Percentiles rank a stretch among this genome's conserved stretches.
These are phyloP conservation scores for Populus pruinosa DNA, from an alignment of 345 rosid genomes.

Conservation along the genomic window DNA sequence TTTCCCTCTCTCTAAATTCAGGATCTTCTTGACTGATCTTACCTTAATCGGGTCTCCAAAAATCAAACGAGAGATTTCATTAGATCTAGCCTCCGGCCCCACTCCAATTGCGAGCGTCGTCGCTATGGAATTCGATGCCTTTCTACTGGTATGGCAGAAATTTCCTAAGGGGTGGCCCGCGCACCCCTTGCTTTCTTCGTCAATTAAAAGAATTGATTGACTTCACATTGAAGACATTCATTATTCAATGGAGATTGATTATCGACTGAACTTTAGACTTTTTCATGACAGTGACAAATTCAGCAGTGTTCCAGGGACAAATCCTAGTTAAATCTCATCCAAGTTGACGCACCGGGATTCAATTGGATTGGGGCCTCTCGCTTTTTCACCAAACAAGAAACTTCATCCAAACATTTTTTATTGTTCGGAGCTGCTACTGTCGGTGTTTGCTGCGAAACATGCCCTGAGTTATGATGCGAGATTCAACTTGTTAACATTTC, in stretches of 20 bases:
- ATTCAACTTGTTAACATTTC: background rate
- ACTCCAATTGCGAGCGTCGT: background rate
- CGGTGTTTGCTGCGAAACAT: background rate
- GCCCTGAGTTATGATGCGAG: background rate
- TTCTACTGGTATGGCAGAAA: background rate
- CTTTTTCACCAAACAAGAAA: no score
- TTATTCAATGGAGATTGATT: no score
- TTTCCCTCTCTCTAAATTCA: background rate
- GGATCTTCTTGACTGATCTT: slow-evolving; percentile 9
- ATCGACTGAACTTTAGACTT: no score
- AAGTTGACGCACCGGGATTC: no score
- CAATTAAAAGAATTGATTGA: slow-evolving; percentile 11
- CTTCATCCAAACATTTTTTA: no score
- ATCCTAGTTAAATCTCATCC: no score
- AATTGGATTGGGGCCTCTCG: no score
- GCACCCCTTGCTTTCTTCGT: slow-evolving; percentile 3
- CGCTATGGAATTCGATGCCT: background rate
- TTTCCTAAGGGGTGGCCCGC: background rate
- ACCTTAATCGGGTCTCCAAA: slow-evolving; percentile 12
- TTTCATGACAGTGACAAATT: no score
- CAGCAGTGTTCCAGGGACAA: no score
- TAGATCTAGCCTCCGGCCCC: slow-evolving; percentile 1
- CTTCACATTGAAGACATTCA: no score
- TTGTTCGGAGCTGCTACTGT: background rate
- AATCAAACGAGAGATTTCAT: slow-evolving; percentile 13